These are phyloP conservation scores for Kitagawia praeruptora DNA, from an alignment of 129 eudicot species.

Conservation along the genomic window DNA sequence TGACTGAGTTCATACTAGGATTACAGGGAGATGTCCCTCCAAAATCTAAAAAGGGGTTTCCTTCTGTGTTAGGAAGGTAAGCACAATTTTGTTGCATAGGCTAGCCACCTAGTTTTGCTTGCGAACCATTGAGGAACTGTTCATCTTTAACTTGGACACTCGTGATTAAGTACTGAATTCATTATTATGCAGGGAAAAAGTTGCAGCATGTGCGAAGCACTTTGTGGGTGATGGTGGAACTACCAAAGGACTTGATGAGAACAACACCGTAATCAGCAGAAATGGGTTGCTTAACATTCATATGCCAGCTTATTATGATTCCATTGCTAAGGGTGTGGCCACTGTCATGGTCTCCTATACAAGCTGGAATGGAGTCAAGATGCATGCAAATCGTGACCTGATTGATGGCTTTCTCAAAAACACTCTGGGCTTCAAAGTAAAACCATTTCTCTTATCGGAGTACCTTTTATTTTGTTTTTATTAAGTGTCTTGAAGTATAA, in stretches of 20 bases:
- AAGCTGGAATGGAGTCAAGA: constrained; percentile 66
- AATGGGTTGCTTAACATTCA: constrained; percentile 39
- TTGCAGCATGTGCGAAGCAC: constrained; percentile 66
- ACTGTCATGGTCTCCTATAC: constrained; percentile 68
- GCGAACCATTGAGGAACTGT: not conserved
- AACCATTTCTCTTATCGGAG: not conserved
- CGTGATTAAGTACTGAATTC: not conserved
- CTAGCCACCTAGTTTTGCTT: not conserved
- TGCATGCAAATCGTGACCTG: constrained; percentile 56
- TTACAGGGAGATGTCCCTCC: constrained; percentile 66
- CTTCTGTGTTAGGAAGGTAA: constrained; percentile 67
- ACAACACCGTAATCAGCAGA: constrained; percentile 35
- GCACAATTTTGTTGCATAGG: not conserved
- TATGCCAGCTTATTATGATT: constrained; percentile 60
- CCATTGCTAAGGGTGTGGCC: constrained; percentile 63
- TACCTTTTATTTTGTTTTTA: not conserved
- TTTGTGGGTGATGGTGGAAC: constrained; percentile 81
- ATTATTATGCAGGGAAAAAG: constrained; percentile 26
- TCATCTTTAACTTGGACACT: not conserved
- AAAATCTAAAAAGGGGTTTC: constrained; percentile 49
- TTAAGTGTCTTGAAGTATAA: not conserved
- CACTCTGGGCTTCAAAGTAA: constrained; percentile 47
- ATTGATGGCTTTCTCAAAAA: constrained; percentile 47
- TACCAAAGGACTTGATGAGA: constrained; percentile 42
- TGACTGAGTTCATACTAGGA: constrained; percentile 83